Evolutionary conservation across 2,329 filamentous ascomycete genomes (phyloP), one percentile per base, ranked within the genome.

Genomic region (Trichophyton schoenleinii): DNA sequence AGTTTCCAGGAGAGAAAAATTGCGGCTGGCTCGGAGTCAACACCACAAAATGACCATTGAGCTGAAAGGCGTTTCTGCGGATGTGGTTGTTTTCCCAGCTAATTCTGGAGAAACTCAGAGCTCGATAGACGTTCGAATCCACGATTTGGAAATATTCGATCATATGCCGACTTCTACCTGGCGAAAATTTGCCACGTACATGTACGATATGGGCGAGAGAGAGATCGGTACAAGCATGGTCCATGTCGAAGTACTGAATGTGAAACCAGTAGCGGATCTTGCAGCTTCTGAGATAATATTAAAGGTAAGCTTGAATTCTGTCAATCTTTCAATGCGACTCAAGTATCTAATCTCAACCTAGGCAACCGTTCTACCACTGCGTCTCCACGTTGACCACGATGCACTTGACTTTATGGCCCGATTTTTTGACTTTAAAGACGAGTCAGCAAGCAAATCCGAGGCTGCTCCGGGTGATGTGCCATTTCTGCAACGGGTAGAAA

Each of bases 381-480:
- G 94, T 49, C 80, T 99, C 1, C 94, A 99, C 71, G 91, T 99
- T 38, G 94, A 99, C 69, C 94, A 99, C 74, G 94, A 99, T 73
- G 92, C 94, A 0, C 81, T 99, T 3, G 94, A 99, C 71, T 99
- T 99, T 71, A 89, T 99, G 70, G 95, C 88, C 1, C 85, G 94
- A 1, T 99, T 99, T 78, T 99, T 99, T 69, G 91, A 95, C 68
- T 99, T 99, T 80, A 95, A 96, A 70, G 91, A 96, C 67, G 88
- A 91, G 46, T 77, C 77, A 1, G 69, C 68, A 0, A 68, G 72
- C 13, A 66, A 66, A 34, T 58, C 67, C 6, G 36, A 31, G 34
- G 42, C 64, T 5, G 81, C 84, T 0, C 81, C 84, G 1, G 85
- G 85, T 53, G 91, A 95, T 60, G 77, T 87, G 5, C 89, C 90